Evolutionary conservation across 2,329 filamentous ascomycete species (phyloP), one percentile per base, ranked within the genome.

Genomic region (Cytospora chrysosperma): DNA sequence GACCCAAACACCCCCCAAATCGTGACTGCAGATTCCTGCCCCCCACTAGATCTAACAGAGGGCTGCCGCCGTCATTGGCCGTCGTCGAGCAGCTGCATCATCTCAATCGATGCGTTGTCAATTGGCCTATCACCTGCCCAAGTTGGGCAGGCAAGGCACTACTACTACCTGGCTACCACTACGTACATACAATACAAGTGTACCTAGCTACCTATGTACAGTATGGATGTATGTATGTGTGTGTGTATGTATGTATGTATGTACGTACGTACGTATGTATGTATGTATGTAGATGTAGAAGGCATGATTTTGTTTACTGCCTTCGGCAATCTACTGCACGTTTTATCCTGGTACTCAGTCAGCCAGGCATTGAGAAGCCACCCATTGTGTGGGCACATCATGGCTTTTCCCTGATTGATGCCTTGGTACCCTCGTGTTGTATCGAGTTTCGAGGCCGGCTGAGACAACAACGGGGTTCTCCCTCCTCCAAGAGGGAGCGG

Each of bases 41-140:
- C 58, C 51, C 52, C 37, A 43, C 59, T 49, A 40, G 59, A 47
- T 61, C 59, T 37, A 37, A 50, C 21, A 28, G 28, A 27, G 28
- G 26, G 21, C 61, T 63, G 61, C 61, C 61, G 54, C 30, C 61
- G 53, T 53, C 52, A 67, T 68, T 67, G 67, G 67, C 61, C 49
- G 59, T 40, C 17, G 55, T 19, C 54, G 24, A 19, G 28, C 13
- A 32, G 57, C 54, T 64, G 61, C 57, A 61, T 56, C 57, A 61
- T 56, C 40, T 50, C 62, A 64, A 28, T 49, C 53, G 66, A 65
- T 68, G 67, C 61, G 67, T 65, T 67, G 63, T 56, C 67, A 64
- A 67, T 67, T 67, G 63, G 61, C 63, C 61, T 65, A 63, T 64
- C 61, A 66, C 64, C 61, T 66, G 61, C 64, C 50, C 64, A 59